Base-by-base conservation (phyloP, 2,329 filamentous ascomycete genomes). In the Sphaerostilbella broomeana region DNA sequence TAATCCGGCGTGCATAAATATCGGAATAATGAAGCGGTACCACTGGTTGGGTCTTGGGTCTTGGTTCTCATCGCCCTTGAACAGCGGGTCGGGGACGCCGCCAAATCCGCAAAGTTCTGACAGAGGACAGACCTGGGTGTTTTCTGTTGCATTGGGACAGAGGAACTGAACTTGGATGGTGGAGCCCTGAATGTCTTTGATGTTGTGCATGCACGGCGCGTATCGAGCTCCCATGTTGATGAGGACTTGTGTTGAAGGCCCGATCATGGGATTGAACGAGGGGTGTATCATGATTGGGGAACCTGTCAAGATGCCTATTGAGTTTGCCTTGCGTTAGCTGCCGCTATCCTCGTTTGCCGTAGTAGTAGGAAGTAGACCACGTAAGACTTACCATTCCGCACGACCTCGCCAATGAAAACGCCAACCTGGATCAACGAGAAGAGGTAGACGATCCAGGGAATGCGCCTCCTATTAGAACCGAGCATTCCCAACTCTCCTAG, bases 201-300 rank as follows among this genome's bases (percentile, higher is more conserved):
- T 74, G 51, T 85, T 87, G 67, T 90, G 89, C 92, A 98, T 98
- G 63, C 92, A 98, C 6, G 89, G 86, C 3, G 84, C 78, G 58
- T 86, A 98, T 46, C 92, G 81, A 27, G 89, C 86, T 43, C 92
- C 92, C 86, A 98, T 95, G 62, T 94, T 94, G 68, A 97, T 95
- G 53, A 94, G 77, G 17, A 97, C 79, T 51, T 87, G 86, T 2
- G 81, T 77, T 5, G 89, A 95, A 1, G 92, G 92, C 0, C 92
- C 92, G 55, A 98, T 95, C 87, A 98, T 95, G 43, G 86, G 84
- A 64, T 97, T 98, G 68, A 98, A 94, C 12, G 73, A 74, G 2
- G 92, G 92, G 40, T 90, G 77, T 37, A 80, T 89, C 66, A 80
- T 75, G 55, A 87, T 86, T 15, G 83, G 75, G 17, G 83, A 82